These are phyloP conservation scores for Staphylotrichum tortipilum DNA, from an alignment of 495 filamentous ascomycete genomes.

Conservation along the genomic window DNA sequence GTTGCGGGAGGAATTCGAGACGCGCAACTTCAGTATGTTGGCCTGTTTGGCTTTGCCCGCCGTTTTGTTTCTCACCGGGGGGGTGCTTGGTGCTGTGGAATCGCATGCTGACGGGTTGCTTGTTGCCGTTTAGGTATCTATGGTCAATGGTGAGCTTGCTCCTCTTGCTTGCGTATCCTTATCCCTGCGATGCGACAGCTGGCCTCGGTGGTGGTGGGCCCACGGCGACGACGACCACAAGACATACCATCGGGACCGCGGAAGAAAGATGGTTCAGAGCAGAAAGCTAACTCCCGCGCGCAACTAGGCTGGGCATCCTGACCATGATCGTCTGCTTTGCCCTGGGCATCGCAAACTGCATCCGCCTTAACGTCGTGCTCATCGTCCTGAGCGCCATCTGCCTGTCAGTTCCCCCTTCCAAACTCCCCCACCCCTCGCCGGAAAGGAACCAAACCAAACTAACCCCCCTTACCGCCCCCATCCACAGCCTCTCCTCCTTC, in stretches of 20 bases:
- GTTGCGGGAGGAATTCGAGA: constrained; percentile 70
- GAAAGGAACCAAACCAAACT: constrained; percentile 31
- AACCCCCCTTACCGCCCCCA: constrained; percentile 24
- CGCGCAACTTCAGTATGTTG: constrained; percentile 95
- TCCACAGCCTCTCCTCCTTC: constrained; percentile 68
- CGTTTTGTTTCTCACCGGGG: constrained; percentile 18
- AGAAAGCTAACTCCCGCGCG: not conserved
- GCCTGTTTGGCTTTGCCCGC: not conserved
- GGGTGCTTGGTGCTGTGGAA: not conserved
- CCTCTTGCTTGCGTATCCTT: no score
- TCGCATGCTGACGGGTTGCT: constrained; percentile 22
- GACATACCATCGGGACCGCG: no score
- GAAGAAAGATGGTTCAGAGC: not conserved
- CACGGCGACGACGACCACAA: no score
- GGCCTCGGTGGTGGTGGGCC: no score
- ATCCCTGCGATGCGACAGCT: no score
- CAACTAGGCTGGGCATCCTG: constrained; percentile 82
- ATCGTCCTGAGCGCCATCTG: constrained; percentile 78
- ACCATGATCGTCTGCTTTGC: constrained; percentile 94
- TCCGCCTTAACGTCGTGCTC: constrained; percentile 53
- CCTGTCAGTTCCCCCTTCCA: constrained; percentile 52
- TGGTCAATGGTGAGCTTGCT: constrained; percentile 82
- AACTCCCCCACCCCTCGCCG: constrained; percentile 40
- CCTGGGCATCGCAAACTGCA: constrained; percentile 84
- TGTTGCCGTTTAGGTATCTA: constrained; percentile 86